Evolutionary conservation across 1,284 basidiomycete species (phyloP).

Genomic region (Pisolithus thermaeus): DNA sequence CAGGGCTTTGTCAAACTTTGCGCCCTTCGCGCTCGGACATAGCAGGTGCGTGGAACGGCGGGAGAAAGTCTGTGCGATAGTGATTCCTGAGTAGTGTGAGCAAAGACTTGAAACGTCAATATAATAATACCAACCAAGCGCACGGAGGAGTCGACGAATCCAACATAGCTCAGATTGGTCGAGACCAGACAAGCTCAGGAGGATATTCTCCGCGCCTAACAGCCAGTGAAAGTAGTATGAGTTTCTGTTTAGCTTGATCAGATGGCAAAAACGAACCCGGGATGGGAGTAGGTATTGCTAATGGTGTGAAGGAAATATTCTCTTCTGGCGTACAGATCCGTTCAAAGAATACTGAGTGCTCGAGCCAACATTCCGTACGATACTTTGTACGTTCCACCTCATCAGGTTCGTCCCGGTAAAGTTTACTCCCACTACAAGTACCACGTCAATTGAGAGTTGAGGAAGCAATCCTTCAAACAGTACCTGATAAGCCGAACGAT

Average conservation of each 20-base stretch:
- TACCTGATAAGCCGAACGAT: conserved; percentile 69
- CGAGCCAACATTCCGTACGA: conserved; percentile 80
- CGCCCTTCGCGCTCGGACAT: conserved; percentile 60
- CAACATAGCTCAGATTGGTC: conserved; percentile 58
- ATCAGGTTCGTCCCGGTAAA: conserved; percentile 50
- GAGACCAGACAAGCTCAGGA: conserved; percentile 65
- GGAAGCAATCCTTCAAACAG: conserved; percentile 5
- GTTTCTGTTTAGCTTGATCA: background rate
- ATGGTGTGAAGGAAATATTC: conserved; percentile 57
- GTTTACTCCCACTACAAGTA: conserved; percentile 51
- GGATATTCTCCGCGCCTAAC: conserved; percentile 46
- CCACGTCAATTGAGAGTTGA: background rate
- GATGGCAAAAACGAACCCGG: conserved; percentile 32
- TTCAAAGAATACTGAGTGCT: conserved; percentile 66
- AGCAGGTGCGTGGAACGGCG: conserved; percentile 63
- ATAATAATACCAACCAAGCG: conserved; percentile 43
- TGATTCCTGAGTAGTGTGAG: conserved; percentile 40
- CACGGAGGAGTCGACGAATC: conserved; percentile 55
- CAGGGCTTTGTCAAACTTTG: conserved; percentile 66
- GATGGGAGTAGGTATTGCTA: conserved; percentile 48
- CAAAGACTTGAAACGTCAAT: conserved; percentile 1
- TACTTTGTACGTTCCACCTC: conserved; percentile 43
- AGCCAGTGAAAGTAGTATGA: conserved; percentile 3
- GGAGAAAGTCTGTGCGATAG: conserved; percentile 52
- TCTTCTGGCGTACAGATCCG: conserved; percentile 54